phyloP scores from a whole-genome alignment of 768 basidiomycete species.

The Tulasnella calospora region DNA sequence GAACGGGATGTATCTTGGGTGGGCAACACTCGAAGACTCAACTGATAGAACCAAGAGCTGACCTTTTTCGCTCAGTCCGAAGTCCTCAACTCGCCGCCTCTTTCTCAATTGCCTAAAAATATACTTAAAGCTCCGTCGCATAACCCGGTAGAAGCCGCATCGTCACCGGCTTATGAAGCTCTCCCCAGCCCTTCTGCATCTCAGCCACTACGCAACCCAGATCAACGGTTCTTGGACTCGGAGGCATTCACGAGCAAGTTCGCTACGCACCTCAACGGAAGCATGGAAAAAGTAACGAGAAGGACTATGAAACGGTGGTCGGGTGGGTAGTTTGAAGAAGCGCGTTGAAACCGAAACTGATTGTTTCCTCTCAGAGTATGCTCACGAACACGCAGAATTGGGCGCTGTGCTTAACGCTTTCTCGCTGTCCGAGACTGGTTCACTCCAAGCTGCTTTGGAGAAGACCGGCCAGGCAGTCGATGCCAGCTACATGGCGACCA shows the following conservation, averaged over 20 bases:
- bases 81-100: conserved; percentile 85
- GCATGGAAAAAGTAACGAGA: conserved; percentile 95
- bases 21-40: conserved; percentile 33
- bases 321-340: conserved; percentile 45
- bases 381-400: conserved; percentile 84
- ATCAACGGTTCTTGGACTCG: conserved; percentile 93
- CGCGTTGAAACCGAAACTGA: not conserved
- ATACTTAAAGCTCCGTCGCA: conserved; percentile 92
- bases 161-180: conserved; percentile 68
- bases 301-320: conserved; percentile 91
- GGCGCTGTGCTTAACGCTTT: conserved; percentile 91
- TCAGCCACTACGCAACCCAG: conserved; percentile 84
- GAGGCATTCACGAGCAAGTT: conserved; percentile 96
- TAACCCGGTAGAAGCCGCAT: conserved; percentile 78
- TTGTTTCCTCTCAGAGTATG: conserved; percentile 50
- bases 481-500: conserved; percentile 87
- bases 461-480: conserved; percentile 97
- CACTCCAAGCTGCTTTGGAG: conserved; percentile 78
- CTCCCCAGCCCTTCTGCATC: conserved; percentile 86
- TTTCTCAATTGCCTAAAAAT: conserved; percentile 91
- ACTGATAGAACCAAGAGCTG: not conserved
- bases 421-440: conserved; percentile 74
- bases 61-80: conserved; percentile 55
- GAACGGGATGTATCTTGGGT: conserved; percentile 97
- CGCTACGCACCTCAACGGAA: conserved; percentile 81